Conservation (phyloP, 2,329 filamentous ascomycete species). For the Aspergillus costaricaensis region DNA sequence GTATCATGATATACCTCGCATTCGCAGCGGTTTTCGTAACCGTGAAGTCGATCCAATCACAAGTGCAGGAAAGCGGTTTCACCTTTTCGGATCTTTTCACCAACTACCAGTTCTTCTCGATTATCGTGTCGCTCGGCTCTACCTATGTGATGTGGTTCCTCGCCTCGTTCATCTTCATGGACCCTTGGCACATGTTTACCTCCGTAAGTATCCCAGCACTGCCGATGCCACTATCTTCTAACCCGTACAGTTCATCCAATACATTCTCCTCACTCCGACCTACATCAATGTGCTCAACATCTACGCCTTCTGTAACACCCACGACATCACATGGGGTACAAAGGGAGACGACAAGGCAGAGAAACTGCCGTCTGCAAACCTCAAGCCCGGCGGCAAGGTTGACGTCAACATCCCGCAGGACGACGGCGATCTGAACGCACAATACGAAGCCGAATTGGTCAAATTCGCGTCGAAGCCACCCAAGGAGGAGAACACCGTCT, state of each 20-base stretch:
- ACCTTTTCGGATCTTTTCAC: constrained; percentile 72
- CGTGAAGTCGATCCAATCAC: constrained; percentile 75
- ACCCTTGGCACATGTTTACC: constrained; percentile 99
- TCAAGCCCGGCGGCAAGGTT: constrained; percentile 93
- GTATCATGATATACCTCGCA: constrained; percentile 92
- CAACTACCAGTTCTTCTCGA: constrained; percentile 86
- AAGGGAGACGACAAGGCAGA: constrained; percentile 97
- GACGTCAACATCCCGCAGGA: constrained; percentile 84
- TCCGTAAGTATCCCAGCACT: constrained; percentile 44
- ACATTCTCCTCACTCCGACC: constrained; percentile 89
- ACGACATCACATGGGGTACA: constrained; percentile 97
- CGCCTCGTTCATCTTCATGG: constrained; percentile 89
- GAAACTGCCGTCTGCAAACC: constrained; percentile 81
- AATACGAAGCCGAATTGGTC: constrained; percentile 83
- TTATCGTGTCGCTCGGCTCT: constrained; percentile 88
- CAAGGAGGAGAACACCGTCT: constrained; percentile 58
- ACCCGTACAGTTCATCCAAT: constrained; percentile 72
- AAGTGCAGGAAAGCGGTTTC: constrained; percentile 67
- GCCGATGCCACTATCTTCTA: constrained; percentile 1
- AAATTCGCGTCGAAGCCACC: constrained; percentile 74
- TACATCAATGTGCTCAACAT: constrained; percentile 99
- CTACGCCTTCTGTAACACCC: constrained; percentile 97
- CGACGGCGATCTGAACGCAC: constrained; percentile 89
- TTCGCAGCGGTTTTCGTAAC: constrained; percentile 96
- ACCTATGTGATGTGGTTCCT: constrained; percentile 94